Conservation (phyloP, 2,329 filamentous ascomycete species). For the Epicoccum sorghinum region DNA sequence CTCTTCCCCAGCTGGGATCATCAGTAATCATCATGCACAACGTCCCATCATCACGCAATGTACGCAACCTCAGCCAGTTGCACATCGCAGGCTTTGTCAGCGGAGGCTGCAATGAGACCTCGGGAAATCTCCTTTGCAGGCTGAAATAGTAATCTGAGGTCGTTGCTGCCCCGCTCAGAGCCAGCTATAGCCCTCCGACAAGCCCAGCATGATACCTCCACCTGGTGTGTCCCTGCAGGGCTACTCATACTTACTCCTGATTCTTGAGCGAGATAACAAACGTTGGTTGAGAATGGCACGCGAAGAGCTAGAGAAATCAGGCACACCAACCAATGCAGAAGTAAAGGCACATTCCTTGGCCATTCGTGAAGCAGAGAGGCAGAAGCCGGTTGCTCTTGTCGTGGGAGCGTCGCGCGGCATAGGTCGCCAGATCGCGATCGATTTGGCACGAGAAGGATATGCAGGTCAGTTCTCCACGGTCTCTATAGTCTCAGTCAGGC, state of each 20-base stretch:
- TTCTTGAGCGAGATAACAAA: background rate
- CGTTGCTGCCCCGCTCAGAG: background rate
- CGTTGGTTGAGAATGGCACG: background rate
- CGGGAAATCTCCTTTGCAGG: background rate
- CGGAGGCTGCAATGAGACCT: background rate
- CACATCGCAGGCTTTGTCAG: too few relatives aligned
- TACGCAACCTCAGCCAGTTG: background rate
- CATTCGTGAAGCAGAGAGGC: background rate
- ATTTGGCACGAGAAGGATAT: constrained; percentile 74
- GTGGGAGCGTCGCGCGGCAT: constrained; percentile 81
- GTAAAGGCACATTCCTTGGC: constrained; percentile 4
- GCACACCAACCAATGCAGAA: background rate
- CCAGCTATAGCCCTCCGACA: background rate
- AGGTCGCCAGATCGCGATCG: constrained; percentile 78
- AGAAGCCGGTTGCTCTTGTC: constrained; percentile 68
- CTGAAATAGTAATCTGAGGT: background rate
- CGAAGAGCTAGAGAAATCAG: constrained; percentile 1
- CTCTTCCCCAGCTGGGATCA: constrained; percentile 1
- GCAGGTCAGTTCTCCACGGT: constrained; percentile 58
- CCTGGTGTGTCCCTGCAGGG: background rate
- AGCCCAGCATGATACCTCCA: background rate
- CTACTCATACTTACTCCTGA: background rate
- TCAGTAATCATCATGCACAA: constrained; percentile 19
- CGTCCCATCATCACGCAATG: background rate
- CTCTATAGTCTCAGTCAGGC: background rate